A percentile compares a stretch with the other conserved stretches of the same genome.
These are phyloP conservation scores for Globisporangium carolinianum DNA, from an alignment of 352 stramenopile species.

Conservation along the genomic window DNA sequence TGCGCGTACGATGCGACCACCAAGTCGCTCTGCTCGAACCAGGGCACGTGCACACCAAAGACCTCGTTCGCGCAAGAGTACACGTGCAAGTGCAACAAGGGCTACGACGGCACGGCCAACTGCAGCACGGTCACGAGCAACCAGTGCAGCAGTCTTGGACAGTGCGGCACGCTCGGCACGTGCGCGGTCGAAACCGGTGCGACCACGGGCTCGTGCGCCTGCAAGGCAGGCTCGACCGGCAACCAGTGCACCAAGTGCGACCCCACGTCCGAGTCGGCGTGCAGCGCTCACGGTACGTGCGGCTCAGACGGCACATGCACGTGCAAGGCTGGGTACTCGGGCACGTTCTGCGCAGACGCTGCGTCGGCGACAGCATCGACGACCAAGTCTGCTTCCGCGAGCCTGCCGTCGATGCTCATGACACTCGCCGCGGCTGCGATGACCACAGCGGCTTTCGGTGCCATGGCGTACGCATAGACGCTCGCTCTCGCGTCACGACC, in stretches of 20 bases:
- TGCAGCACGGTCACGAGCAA: conserved; percentile 51
- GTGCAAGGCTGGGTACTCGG: conserved; percentile 54
- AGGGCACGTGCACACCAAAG: conserved; percentile 64
- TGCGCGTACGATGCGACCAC: conserved; percentile 44
- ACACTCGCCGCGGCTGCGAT: conserved; percentile 9
- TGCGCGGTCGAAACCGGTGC: conserved; percentile 27
- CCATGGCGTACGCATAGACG: conserved; percentile 30
- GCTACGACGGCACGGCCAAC: conserved; percentile 49
- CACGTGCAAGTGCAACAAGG: conserved; percentile 70
- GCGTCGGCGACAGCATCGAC: conserved; percentile 6
- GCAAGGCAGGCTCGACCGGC: conserved; percentile 40
- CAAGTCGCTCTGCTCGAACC: conserved; percentile 52
- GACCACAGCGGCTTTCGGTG: conserved; percentile 8
- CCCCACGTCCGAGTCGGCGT: conserved; percentile 19
- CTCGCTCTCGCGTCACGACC: neutral
- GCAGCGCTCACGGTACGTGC: conserved; percentile 51
- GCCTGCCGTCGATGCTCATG: conserved; percentile 9
- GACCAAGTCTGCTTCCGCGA: neutral
- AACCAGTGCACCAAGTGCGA: conserved; percentile 68
- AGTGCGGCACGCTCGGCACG: conserved; percentile 52
- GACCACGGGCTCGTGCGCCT: conserved; percentile 37
- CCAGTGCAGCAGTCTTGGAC: conserved; percentile 61
- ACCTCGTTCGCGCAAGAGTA: conserved; percentile 54
- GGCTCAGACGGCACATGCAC: conserved; percentile 31
- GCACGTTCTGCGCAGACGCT: conserved; percentile 38